These are phyloP conservation scores for Neonectria faginata DNA, from an alignment of 2,329 filamentous ascomycete species.

Conservation along the genomic window DNA sequence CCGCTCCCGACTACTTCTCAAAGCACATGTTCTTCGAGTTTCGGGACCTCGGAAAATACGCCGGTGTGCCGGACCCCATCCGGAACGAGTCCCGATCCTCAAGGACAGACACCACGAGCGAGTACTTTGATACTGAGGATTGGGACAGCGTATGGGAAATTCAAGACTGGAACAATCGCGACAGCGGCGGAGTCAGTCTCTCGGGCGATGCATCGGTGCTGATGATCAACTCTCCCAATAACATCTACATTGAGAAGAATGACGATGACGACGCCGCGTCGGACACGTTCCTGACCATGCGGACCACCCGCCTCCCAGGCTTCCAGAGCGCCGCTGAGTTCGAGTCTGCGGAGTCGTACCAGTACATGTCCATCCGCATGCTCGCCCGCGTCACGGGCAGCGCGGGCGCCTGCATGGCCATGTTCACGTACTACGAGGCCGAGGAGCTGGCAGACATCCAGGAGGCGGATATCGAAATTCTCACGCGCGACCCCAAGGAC, in stretches of 20 bases:
- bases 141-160: slow-evolving; percentile 55
- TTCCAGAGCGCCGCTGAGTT: slow-evolving; percentile 64
- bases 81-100: slow-evolving; percentile 44
- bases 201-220: slow-evolving; percentile 46
- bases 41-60: slow-evolving; percentile 55
- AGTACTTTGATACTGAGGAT: slow-evolving; percentile 52
- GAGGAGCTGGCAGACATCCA: slow-evolving; percentile 55
- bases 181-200: slow-evolving; percentile 46
- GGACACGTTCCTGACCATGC: slow-evolving; percentile 60
- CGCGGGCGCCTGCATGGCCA: slow-evolving; percentile 62
- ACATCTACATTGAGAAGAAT: slow-evolving; percentile 61
- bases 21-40: slow-evolving; percentile 65
- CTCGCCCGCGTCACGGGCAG: slow-evolving; percentile 61
- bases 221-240: slow-evolving; percentile 58
- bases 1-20: slow-evolving; percentile 56
- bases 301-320: slow-evolving; percentile 56
- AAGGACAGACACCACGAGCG: slow-evolving; percentile 48
- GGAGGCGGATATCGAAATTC: slow-evolving; percentile 66
- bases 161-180: slow-evolving; percentile 56
- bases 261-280: slow-evolving; percentile 47
- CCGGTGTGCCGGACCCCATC: slow-evolving; percentile 50
- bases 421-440: slow-evolving; percentile 63
- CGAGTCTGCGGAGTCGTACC: slow-evolving; percentile 51
- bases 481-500: slow-evolving; percentile 59
- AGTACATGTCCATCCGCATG: slow-evolving; percentile 58